Percentiles rank a stretch among this genome's conserved stretches.
Evolutionary conservation across 75 land plant genomes (phyloP).

Genomic region (Cryptomeria japonica): DNA sequence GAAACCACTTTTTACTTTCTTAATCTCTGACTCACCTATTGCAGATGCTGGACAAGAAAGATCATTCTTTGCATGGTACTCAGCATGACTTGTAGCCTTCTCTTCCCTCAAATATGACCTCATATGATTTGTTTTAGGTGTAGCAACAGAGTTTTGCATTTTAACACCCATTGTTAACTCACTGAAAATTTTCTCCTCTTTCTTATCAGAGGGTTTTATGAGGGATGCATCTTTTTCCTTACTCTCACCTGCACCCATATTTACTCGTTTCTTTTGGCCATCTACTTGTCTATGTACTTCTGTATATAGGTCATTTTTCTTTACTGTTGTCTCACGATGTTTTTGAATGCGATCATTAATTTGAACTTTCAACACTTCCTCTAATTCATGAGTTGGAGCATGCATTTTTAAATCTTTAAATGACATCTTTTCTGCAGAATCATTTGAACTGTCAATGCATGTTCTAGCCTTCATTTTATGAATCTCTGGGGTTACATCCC

Average conservation of each 20-base stretch:
- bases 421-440: background rate
- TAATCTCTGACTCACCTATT: conserved; percentile 6
- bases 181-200: background rate
- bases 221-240: background rate
- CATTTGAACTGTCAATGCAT: background rate
- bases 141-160: background rate
- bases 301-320: background rate
- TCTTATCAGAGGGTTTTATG: background rate
- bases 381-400: background rate
- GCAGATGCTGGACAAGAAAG: conserved; percentile 3
- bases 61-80: conserved; percentile 5
- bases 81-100: conserved; percentile 3
- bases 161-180: background rate
- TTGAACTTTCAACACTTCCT: background rate
- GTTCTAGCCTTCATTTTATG: background rate
- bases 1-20: background rate
- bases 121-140: background rate
- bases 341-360: background rate
- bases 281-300: conserved; percentile 1
- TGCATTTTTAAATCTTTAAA: background rate
- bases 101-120: background rate
- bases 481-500: conserved; percentile 18
- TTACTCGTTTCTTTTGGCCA: background rate
- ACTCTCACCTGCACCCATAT: background rate
- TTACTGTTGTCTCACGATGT: background rate